Percentiles rank a stretch among this genome's conserved stretches.
Evolutionary conservation across 179 eudicot genomes (phyloP).

Genomic region (Drosera spatulata): DNA sequence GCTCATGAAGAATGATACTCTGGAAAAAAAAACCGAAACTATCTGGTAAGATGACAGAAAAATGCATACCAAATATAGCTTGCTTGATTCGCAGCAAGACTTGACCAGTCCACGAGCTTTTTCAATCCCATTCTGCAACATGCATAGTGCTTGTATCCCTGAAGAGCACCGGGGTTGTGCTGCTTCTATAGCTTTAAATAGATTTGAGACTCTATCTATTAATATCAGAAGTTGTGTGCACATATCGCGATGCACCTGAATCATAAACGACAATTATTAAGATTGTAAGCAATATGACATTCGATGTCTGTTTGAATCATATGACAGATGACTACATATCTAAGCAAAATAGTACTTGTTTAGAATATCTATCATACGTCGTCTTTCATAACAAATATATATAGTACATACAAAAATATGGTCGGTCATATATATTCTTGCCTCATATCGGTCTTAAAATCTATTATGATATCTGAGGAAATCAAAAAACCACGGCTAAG

Average conservation of each 20-base stretch:
- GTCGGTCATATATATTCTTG: too few species aligned
- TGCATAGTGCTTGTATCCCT: slow-evolving; percentile 64
- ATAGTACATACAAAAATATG: too few species aligned
- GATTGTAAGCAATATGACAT: background rate
- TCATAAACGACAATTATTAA: slow-evolving; percentile 3
- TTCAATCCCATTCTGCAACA: slow-evolving; percentile 40
- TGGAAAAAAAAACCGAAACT: background rate
- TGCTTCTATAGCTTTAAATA: slow-evolving; percentile 65
- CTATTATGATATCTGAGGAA: too few species aligned
- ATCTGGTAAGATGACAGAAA: background rate
- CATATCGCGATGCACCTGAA: slow-evolving; percentile 72
- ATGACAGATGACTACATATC: too few species aligned
- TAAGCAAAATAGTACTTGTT: too few species aligned
- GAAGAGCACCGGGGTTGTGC: slow-evolving; percentile 59
- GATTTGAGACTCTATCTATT: slow-evolving; percentile 33
- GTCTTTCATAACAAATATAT: too few species aligned
- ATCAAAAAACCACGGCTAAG: too few species aligned
- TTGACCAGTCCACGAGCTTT: slow-evolving; percentile 48
- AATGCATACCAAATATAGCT: slow-evolving; percentile 67
- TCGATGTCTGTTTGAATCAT: too few species aligned
- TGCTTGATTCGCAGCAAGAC: slow-evolving; percentile 61
- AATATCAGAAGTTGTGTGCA: slow-evolving; percentile 42
- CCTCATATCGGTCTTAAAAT: too few species aligned
- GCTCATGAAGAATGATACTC: background rate
- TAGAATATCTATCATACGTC: too few species aligned